Evolutionary conservation across 768 basidiomycete species (phyloP).

Genomic region (Nevesoporus exiguus): DNA sequence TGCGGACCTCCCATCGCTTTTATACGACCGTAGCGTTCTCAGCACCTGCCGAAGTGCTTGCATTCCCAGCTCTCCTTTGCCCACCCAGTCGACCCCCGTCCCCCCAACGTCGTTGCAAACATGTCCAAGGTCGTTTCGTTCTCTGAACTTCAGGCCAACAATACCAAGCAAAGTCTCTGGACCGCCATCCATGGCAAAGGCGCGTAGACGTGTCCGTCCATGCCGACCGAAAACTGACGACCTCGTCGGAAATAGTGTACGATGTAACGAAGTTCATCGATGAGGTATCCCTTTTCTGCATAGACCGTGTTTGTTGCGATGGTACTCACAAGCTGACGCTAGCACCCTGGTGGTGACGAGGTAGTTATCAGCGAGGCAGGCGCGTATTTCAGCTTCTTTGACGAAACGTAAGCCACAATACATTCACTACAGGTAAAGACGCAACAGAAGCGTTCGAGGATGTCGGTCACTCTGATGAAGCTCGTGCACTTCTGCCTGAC

Average conservation of each 20-base stretch:
- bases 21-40: conserved; percentile 8
- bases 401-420: neutral
- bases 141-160: conserved; percentile 78
- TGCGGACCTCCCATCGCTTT: conserved; percentile 20
- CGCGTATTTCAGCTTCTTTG: conserved; percentile 40
- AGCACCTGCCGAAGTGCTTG: neutral
- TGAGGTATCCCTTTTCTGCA: conserved; percentile 55
- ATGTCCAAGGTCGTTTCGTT: conserved; percentile 56
- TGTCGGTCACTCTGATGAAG: conserved; percentile 98
- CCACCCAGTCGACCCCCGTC: conserved; percentile 10
- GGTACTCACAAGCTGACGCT: conserved; percentile 10
- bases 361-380: conserved; percentile 91
- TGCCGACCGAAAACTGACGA: neutral
- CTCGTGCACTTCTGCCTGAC: conserved; percentile 74
- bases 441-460: conserved; percentile 99
- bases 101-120: conserved; percentile 20
- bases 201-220: conserved; percentile 26
- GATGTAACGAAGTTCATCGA: conserved; percentile 92
- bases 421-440: conserved; percentile 67
- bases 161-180: conserved; percentile 71
- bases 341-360: conserved; percentile 99
- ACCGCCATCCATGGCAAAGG: conserved; percentile 85
- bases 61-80: conserved; percentile 5
- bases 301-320: neutral
- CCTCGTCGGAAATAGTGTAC: conserved; percentile 61